Conservation (phyloP, 2,329 filamentous ascomycete species). For the Fusarium sp. region DNA sequence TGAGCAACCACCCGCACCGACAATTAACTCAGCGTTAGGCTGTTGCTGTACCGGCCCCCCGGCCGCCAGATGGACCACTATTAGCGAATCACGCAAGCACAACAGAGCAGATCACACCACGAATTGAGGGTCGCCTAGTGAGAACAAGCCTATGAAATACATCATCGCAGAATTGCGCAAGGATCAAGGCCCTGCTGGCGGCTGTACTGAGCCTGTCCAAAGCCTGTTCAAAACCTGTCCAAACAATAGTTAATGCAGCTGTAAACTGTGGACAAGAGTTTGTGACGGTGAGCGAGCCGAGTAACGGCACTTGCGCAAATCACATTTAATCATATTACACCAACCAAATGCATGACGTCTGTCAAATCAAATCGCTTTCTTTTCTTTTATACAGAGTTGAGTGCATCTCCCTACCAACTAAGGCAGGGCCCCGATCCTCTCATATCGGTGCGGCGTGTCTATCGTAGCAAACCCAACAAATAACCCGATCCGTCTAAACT, state of each 20-base stretch:
- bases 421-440: conserved; percentile 20
- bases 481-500: conserved; percentile 41
- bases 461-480: conserved; percentile 45
- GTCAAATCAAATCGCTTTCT: conserved; percentile 50
- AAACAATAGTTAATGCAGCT: conserved; percentile 15
- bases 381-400: conserved; percentile 50
- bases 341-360: conserved; percentile 15
- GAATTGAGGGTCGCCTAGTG: conserved; percentile 37
- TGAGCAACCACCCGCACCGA: conserved; percentile 41
- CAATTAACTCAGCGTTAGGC: conserved; percentile 32
- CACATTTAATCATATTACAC: background rate
- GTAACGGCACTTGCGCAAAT: conserved; percentile 8
- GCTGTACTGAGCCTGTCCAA: conserved; percentile 27
- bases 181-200: conserved; percentile 38
- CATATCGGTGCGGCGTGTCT: conserved; percentile 39
- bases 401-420: conserved; percentile 26
- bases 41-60: conserved; percentile 28
- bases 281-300: conserved; percentile 29
- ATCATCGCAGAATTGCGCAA: conserved; percentile 36
- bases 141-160: conserved; percentile 37
- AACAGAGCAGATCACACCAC: conserved; percentile 48
- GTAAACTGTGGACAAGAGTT: conserved; percentile 7
- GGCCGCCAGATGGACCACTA: conserved; percentile 13
- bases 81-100: conserved; percentile 43
- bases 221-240: too few relatives aligned